Base-by-base conservation (phyloP, 1,284 basidiomycete genomes). In the Rhodotorula sp. region DNA sequence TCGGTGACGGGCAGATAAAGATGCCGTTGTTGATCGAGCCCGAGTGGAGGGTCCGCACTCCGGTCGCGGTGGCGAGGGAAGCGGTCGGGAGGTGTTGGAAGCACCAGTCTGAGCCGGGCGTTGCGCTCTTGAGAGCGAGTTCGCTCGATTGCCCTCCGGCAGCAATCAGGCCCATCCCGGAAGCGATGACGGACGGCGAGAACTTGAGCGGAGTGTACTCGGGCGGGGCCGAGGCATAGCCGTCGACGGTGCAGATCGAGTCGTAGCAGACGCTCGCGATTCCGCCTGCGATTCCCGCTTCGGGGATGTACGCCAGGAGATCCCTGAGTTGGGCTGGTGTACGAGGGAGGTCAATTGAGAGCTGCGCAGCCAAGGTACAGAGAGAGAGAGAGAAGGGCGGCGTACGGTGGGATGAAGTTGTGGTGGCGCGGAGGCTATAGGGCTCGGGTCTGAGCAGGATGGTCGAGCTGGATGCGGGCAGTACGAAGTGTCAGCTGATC, bases 21-120 rank as follows among this genome's bases (percentile, higher is more conserved):
- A 93, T 87, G 18, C 90, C 89, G 79, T 94, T 94, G 80, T 93
- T 92, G 80, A 93, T 93, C 6, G 88, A 88, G 8, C 87, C 88
- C 7, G 82, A 79, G 7, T 89, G 82, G 18, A 81, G 81, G 63
- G 83, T 83, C 59, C 86, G 85, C 70, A 78, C 67, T 14, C 73
- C 70, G 55, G 46, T 57, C 58, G 60, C n/a, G 49, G 53, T 45
- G 5, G 66, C 48, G 17, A 10, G 14, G 5, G 66, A 54, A 3
- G 55, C 20, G 44, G 62, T 26, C 6, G 69, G 69, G 17, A 64
- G 45, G 57, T 67, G 54, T 62, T 73, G 70, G 65, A 71, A 55
- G 67, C 68, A 56, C 74, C 75, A 75, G 10, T 60, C 63, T 20
- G 62, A 26, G 1, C 73, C 69, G 4, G 62, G 55, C 5, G 63